These are phyloP conservation scores for Nigrospora oryzae DNA, from an alignment of 2,329 filamentous ascomycete genomes.

Conservation along the genomic window DNA sequence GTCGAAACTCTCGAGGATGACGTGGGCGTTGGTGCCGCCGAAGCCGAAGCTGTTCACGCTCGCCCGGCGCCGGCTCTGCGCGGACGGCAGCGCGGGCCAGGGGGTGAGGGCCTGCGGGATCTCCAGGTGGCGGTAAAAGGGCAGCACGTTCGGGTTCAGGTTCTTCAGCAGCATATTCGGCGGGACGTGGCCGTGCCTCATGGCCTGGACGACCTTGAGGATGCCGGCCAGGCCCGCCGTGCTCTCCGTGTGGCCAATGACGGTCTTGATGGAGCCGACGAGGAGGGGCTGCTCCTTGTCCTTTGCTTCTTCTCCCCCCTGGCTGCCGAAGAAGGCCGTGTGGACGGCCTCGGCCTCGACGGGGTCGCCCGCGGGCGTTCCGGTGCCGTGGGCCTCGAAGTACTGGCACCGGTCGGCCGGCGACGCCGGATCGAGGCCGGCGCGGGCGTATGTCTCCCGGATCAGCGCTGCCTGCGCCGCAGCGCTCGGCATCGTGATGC, in stretches of 20 bases:
- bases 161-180: constrained; percentile 7
- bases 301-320: too few relatives aligned
- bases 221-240: constrained; percentile 6
- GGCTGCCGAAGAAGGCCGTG: constrained; percentile 26
- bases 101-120: not conserved
- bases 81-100: constrained; percentile 1
- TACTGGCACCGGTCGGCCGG: constrained; percentile 31
- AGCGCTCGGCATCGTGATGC: constrained; percentile 45
- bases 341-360: constrained; percentile 40
- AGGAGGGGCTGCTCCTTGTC: not conserved
- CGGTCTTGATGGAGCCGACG: constrained; percentile 7
- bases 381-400: constrained; percentile 48
- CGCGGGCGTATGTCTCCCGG: constrained; percentile 31
- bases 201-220: constrained; percentile 3
- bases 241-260: constrained; percentile 7
- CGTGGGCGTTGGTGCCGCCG: not conserved
- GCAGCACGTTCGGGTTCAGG: constrained; percentile 1
- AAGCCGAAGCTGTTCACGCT: constrained; percentile 1
- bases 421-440: constrained; percentile 23
- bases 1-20: not conserved
- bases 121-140: not conserved
- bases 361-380: constrained; percentile 47
- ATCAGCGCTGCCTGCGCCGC: constrained; percentile 38
- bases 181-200: constrained; percentile 3
- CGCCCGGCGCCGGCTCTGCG: not conserved